Evolutionary conservation across 1,139 yeast species (phyloP).

Genomic region (Yamadazyma triangularis): DNA sequence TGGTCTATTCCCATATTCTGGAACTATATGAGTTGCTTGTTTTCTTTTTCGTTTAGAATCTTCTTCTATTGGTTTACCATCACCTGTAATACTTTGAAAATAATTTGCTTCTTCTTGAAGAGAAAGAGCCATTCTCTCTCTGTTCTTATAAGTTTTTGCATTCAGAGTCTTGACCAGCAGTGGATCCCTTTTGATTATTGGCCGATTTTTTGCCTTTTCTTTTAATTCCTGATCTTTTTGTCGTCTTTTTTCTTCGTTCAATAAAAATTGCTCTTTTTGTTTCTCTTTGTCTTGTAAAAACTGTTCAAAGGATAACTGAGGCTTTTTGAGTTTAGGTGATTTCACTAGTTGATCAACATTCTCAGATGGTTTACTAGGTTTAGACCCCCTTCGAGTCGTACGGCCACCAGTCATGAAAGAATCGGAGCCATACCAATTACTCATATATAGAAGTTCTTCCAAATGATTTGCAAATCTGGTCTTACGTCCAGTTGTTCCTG

Average conservation of each 20-base stretch:
- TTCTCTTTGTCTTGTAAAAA: background rate
- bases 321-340: too few relatives aligned
- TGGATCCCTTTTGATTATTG: too few relatives aligned
- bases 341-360: too few relatives aligned
- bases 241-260: slow-evolving; percentile 5
- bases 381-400: slow-evolving; percentile 8
- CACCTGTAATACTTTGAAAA: slow-evolving; percentile 39
- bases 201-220: too few relatives aligned
- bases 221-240: slow-evolving; percentile 2
- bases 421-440: slow-evolving; percentile 29
- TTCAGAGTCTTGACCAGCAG: too few relatives aligned
- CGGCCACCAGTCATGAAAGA: slow-evolving; percentile 5
- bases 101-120: slow-evolving; percentile 25
- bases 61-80: slow-evolving; percentile 22
- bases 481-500: slow-evolving; percentile 21
- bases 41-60: slow-evolving; percentile 33
- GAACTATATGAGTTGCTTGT: slow-evolving; percentile 22
- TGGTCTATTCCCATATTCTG: slow-evolving; percentile 17
- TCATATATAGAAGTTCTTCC: slow-evolving; percentile 35
- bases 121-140: background rate
- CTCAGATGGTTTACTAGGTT: too few relatives aligned
- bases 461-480: slow-evolving; percentile 21
- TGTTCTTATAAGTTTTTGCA: too few relatives aligned
- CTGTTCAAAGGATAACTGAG: too few relatives aligned
- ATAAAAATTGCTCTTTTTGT: slow-evolving; percentile 4